phyloP scores from a whole-genome alignment of 1,284 basidiomycete genomes.

The Naganishia sp. region DNA sequence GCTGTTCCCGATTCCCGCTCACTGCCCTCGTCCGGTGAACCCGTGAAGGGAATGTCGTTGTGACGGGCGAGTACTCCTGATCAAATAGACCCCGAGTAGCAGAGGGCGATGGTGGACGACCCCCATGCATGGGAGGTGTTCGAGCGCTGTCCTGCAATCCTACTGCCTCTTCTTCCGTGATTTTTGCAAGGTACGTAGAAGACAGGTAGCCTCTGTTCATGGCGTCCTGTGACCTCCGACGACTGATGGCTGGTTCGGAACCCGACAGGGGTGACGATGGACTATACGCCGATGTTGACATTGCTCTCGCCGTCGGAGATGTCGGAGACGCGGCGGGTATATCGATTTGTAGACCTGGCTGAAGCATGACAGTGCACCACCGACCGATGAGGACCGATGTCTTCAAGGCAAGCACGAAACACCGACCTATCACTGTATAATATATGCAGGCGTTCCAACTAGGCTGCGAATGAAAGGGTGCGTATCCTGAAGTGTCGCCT shows the following conservation, averaged over 20 bases:
- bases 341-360: constrained; percentile 5
- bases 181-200: constrained; percentile 8
- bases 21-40: neutral
- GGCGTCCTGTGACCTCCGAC: constrained; percentile 15
- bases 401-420: too few relatives aligned
- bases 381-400: neutral
- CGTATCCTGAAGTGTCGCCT: too few relatives aligned
- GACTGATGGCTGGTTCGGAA: constrained; percentile 5
- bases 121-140: neutral
- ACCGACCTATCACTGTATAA: too few relatives aligned
- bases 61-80: constrained; percentile 7
- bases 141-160: neutral
- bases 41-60: constrained; percentile 9
- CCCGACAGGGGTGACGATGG: constrained; percentile 13
- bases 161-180: constrained; percentile 13
- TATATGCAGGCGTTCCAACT: too few relatives aligned
- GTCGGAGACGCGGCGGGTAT: constrained; percentile 2
- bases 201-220: constrained; percentile 9
- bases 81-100: constrained; percentile 12
- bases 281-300: constrained; percentile 7
- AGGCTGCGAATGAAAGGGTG: too few relatives aligned
- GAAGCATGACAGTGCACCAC: neutral
- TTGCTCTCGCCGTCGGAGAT: constrained; percentile 5
- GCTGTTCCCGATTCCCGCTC: constrained; percentile 4
- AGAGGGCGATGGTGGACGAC: constrained; percentile 4